Percentiles rank a stretch among this genome's conserved stretches.
Evolutionary conservation across 495 filamentous ascomycete genomes (phyloP).

Genomic region (Amniculicola lignicola): DNA sequence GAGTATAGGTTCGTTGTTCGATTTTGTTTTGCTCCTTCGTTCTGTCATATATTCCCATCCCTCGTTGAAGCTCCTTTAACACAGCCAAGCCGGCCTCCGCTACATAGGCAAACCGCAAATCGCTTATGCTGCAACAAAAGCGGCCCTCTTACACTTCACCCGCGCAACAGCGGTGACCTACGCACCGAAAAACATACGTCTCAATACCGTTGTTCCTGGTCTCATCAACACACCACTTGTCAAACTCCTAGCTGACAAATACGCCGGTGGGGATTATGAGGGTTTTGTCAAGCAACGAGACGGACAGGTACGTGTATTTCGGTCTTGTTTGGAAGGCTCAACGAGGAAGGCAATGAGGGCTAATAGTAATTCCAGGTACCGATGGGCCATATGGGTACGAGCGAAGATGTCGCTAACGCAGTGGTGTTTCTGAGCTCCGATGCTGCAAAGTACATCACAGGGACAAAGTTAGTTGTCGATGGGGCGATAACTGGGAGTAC

Average conservation of each 20-base stretch:
- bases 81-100: conserved; percentile 43
- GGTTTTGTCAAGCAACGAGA: too few species aligned
- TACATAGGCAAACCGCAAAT: conserved; percentile 55
- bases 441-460: not conserved
- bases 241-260: not conserved
- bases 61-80: not conserved
- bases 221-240: not conserved
- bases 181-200: not conserved
- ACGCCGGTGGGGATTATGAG: not conserved
- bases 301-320: too few species aligned
- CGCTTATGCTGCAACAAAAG: conserved; percentile 46
- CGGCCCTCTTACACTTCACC: conserved; percentile 3
- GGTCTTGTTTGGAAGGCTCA: too few species aligned
- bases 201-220: conserved; percentile 1
- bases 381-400: not conserved
- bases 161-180: not conserved
- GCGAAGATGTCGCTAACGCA: conserved; percentile 4
- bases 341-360: not conserved
- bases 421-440: not conserved
- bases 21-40: too few species aligned
- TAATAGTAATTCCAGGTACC: too few species aligned
- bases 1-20: conserved; percentile 36
- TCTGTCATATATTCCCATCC: too few species aligned
- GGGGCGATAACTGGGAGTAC: not conserved
- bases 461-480: not conserved